Evolutionary conservation across 2,329 filamentous ascomycete genomes (phyloP), one percentile per base, ranked within the genome.

Genomic region (Aspergillus fumigatus): DNA sequence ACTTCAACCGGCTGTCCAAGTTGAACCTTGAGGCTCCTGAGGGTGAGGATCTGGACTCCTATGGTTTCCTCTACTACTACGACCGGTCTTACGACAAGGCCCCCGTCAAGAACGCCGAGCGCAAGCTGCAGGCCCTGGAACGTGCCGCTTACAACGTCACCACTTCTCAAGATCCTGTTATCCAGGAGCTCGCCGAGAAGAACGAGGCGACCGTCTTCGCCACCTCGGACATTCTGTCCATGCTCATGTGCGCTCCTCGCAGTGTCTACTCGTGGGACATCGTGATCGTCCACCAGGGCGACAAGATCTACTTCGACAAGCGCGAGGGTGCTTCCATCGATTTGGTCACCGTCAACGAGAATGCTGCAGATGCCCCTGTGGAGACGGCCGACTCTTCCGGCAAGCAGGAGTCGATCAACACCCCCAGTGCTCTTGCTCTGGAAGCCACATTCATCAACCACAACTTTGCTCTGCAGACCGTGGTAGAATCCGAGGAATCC

Each of bases 361-460:
- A 99, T 77, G 94, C 94, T 9, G 89, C 89, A 59, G 94, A 99
- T 75, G 91, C 93, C 26, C 94, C 94, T 40, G 84, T 97, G 53
- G 94, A 99, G 75, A 86, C 89, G 27, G 87, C 90, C 56, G 93
- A 97, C 70, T 66, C 73, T 51, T 70, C 75, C 19, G 72, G 68
- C 62, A 92, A 90, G 81, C 95, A 96, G 79, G 94, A 99, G 73
- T 82, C 84, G 63, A 88, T 99, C 78, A 99, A 99, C 84, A 92
- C 92, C 71, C 94, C 94, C n/a, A 80, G 82, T 54, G 91, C 92
- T 53, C 86, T 99, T 56, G 93, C 95, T 70, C 88, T 97, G 76
- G 94, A 99, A 79, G 94, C 94, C 54, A 99, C 94, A 52, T 95
- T 97, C 81, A 99, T 99, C 84, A 99, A 99, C 85, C 94, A 97